Base-by-base conservation (phyloP, 495 filamentous ascomycete genomes). In the Apiosordaria backusii region DNA sequence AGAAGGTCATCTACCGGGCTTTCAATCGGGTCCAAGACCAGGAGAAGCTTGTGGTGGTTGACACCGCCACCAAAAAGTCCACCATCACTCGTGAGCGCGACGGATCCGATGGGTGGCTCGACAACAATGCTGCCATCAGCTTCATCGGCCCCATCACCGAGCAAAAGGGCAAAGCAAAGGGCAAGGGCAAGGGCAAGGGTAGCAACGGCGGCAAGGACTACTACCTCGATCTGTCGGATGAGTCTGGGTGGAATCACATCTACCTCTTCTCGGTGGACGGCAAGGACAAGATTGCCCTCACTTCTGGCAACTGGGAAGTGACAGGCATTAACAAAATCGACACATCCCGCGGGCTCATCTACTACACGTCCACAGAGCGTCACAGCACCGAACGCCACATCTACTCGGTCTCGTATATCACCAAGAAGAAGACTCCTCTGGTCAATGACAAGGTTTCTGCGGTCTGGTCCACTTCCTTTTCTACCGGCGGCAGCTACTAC, bases 11-110 rank as follows among this genome's bases (percentile, higher is more conserved):
- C 19, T 83, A 85, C 74, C 80, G 83, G 19, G 80, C 83, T 0
- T 85, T 80, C 69, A 86, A 87, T 70, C 81, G 85, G 5, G 84
- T 86, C 18, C 85, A 87, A 66, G 84, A 86, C 61, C 73, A 75
- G 1, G 84, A 85, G 57, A 85, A 85, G 64, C 74, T 84, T 18
- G 77, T 87, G 9, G 68, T 85, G 3, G 80, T 83, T 19, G 80
- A 85, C 66, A 74, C 78, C 15, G 64, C 68, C 10, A 74, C 77
- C 1, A 69, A 64, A n/a, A 63, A 69, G 0, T 76, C 78, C 0
- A 70, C 73, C 40, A 67, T 83, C 19, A 77, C 81, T 16, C 81
- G 85, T 16, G 77, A 85, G 71, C 74, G 85, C 22, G 77, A 86
- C 62, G 85, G 78, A 4, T 78, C 77, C 0, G 83, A 85, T 58